Evolutionary conservation across 371 early-diverging fungal genomes (phyloP).

Genomic region (Apophysomyces variabilis): DNA sequence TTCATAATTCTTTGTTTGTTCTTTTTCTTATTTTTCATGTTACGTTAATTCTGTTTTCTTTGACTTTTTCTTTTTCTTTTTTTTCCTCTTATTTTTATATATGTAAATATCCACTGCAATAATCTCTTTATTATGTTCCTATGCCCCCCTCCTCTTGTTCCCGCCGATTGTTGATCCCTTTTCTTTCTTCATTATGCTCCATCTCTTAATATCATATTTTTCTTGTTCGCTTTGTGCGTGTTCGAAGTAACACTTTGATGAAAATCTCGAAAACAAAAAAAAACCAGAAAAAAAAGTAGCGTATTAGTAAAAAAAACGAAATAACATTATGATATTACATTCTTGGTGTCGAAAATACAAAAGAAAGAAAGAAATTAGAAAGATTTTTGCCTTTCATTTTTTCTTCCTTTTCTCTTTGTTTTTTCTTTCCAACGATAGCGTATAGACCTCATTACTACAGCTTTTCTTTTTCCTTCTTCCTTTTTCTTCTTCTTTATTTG

Average conservation of each 20-base stretch:
- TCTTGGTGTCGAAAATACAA: neutral
- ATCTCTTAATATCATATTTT: conserved; percentile 11
- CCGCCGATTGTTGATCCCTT: conserved; percentile 10
- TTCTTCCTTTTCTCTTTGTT: too few relatives aligned
- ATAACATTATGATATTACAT: too few relatives aligned
- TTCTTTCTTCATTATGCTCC: conserved; percentile 1
- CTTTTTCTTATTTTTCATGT: too few relatives aligned
- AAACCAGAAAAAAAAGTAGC: neutral
- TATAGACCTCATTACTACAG: neutral
- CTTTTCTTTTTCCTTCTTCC: neutral
- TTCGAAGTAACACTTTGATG: neutral
- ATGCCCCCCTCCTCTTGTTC: conserved; percentile 10
- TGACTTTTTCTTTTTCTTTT: neutral
- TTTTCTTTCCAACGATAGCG: neutral
- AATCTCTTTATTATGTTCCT: conserved; percentile 10
- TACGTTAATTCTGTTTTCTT: neutral
- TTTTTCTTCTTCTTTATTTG: neutral
- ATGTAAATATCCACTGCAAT: conserved; percentile 8
- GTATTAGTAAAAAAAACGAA: too few relatives aligned
- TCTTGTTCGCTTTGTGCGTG: conserved; percentile 3
- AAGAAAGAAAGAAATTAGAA: neutral
- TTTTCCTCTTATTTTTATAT: neutral
- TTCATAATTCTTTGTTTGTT: neutral
- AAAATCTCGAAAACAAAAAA: too few relatives aligned
- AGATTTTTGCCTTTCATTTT: neutral